Base-by-base conservation (phyloP, 2,329 filamentous ascomycete species). In the Ascochyta fabae region DNA sequence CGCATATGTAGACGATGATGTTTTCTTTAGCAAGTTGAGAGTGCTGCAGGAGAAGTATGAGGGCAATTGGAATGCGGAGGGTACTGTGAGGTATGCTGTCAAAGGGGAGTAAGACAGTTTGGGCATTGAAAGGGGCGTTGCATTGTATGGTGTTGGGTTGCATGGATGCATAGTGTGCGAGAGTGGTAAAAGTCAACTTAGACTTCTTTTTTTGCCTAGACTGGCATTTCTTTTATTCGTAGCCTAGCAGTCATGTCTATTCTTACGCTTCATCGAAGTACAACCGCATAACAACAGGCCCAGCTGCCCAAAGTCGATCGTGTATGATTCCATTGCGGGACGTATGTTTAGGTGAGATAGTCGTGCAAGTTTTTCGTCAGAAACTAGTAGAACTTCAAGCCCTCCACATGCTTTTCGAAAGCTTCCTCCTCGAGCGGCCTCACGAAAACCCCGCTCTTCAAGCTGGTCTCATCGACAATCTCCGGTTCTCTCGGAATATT, bases 1-100 rank as follows among this genome's bases (percentile, higher is more conserved):
- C 4, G 85, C 91, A 0, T 99, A 98, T 75, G 81, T 97, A 26
- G 85, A 89, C 59, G 80, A 83, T 5, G 87, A 90, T 77, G 84
- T 85, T 2, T 83, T 87, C 48, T 68, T 71, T 26, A 83, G 80
- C 19, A 76, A 73, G 48, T 77, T 80, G 58, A 71, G 79, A 38
- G 76, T 81, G 0, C 56, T 82, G 55, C 61, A 74, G 42, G 74
- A 78, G 66, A 71, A 56, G 58, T 72, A 66, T 24, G 58, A 65
- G 27, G 71, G 68, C 8, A 62, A 42, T 33, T 75, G 72, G 72
- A 56, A 64, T 45, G 71, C 71, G n/a, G 73, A 75, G 40, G 73
- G 73, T 1, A 68, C 72, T 7, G 62, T 69, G 16, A 62, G 72
- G 33, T 57, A 56, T 47, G 41, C 47, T 27, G 53, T 56, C 2